Evolutionary conservation across 1,284 basidiomycete genomes (phyloP).

Genomic region (Schizophyllum commune): DNA sequence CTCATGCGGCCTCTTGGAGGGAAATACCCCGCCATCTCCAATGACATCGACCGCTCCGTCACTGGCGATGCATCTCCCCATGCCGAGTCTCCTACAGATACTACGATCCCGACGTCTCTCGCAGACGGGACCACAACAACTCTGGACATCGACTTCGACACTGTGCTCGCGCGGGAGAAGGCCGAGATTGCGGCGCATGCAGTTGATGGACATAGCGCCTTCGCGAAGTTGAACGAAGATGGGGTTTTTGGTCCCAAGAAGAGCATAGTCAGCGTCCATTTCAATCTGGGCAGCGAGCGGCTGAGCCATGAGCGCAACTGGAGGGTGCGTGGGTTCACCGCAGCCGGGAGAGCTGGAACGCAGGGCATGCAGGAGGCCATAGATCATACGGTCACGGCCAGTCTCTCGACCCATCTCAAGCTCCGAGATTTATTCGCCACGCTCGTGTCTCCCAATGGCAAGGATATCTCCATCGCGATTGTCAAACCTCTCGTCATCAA

Average conservation of each 20-base stretch:
- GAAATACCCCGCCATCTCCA: slow-evolving; percentile 7
- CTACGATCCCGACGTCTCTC: not conserved
- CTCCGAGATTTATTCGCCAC: slow-evolving; percentile 5
- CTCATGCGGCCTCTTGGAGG: slow-evolving; percentile 6
- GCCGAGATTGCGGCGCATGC: not conserved
- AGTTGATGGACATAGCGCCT: not conserved
- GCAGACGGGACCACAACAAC: too few relatives aligned
- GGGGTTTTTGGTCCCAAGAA: too few relatives aligned
- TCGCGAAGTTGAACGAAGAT: slow-evolving; percentile 4
- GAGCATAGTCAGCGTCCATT: too few relatives aligned
- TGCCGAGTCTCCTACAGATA: not conserved
- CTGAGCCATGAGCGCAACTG: too few relatives aligned
- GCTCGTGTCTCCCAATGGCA: slow-evolving; percentile 2
- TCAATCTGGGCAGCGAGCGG: too few relatives aligned
- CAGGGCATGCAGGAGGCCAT: not conserved
- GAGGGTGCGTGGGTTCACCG: too few relatives aligned
- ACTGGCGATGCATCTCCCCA: not conserved
- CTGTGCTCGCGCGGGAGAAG: too few relatives aligned
- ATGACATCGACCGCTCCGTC: slow-evolving; percentile 3
- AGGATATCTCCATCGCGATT: slow-evolving; percentile 3
- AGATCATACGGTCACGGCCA: too few relatives aligned
- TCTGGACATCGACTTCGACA: slow-evolving; percentile 2
- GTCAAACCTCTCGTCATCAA: slow-evolving; percentile 6
- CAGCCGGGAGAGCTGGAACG: too few relatives aligned
- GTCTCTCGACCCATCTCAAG: not conserved